Base-by-base conservation (phyloP, 106 monocot species). In the Amphibolis antarctica region DNA sequence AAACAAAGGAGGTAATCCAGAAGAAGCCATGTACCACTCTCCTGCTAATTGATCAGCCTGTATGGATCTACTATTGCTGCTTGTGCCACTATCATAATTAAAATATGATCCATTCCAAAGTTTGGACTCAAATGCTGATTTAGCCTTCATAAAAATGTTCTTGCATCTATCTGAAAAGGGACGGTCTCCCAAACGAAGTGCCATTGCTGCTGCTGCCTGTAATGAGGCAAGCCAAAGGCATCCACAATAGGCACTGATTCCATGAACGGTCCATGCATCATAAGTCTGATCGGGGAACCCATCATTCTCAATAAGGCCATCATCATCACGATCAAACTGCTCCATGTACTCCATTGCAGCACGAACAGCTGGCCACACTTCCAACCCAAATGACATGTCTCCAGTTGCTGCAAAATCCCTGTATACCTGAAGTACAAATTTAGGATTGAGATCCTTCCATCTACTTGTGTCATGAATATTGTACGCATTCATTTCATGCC, bases 261-360 rank as follows among this genome's bases (percentile, higher is more conserved):
- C 98, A 28, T 99, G 86, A 9, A 85, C 98, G 0, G 90, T 99
- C 98, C 98, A 99, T 31, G 90, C 75, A 81, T 99, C 98, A 59
- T 99, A 99, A 9, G 98, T 99, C 60, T 99, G 98, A 79, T 99
- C 98, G 4, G 98, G 98, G 47, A 99, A 99, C n/a, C 98, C 98
- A 73, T 99, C 98, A 43, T 99, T 99, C 71, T 99, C 98, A 27
- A 99, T 83, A 25, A 99, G 79, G n/a, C 91, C 91, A 68, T 99
- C 98, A 42, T 75, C 85, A 28, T 99, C 98, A n/a, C 80, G 84
- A 72, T 99, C 98, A 64, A 99, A 99, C 49, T 90, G 90, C 23
- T 86, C 82, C 98, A 99, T 91, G 65, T 91, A 99, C 9, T 91
- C 91, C 54, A 99, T 88, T 1, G 91, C 98, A 60, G 87, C 84